Conservation (phyloP, 306 rosid species). For the Phaseolus lunatus region DNA sequence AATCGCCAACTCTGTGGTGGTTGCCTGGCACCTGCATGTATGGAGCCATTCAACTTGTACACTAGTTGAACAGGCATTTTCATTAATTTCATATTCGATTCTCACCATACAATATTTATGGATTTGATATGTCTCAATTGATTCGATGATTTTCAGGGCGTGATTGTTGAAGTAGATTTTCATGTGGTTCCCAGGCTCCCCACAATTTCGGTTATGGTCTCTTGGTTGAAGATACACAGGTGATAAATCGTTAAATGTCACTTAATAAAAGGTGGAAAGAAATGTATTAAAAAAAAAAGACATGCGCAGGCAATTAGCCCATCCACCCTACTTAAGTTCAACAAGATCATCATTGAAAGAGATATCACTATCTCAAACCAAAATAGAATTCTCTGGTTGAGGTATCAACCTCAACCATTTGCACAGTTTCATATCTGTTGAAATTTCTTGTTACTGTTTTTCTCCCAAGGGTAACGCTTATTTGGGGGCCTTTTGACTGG, state of each 20-base stretch:
- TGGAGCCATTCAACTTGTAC: constrained; percentile 3
- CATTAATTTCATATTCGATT: not conserved
- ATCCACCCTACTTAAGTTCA: constrained; percentile 16
- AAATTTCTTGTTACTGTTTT: not conserved
- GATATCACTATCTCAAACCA: not conserved
- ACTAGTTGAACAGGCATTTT: constrained; percentile 16
- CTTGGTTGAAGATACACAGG: not conserved
- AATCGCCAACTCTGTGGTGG: constrained; percentile 20
- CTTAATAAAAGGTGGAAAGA: constrained; percentile 1
- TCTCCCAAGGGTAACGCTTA: not conserved
- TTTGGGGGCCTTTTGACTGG: not conserved
- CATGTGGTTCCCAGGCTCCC: constrained; percentile 26
- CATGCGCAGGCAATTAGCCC: not conserved
- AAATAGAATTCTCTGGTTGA: not conserved
- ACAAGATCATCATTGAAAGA: constrained; percentile 25
- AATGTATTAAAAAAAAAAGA: not conserved
- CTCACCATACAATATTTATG: constrained; percentile 7
- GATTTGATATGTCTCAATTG: not conserved
- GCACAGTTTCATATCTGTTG: constrained; percentile 20
- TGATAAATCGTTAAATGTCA: constrained; percentile 18
- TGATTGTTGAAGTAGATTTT: constrained; percentile 27
- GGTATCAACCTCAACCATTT: not conserved
- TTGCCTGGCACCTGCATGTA: not conserved
- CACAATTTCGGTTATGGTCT: constrained; percentile 19
- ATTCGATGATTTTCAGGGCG: constrained; percentile 10